phyloP scores from a whole-genome alignment of 257 asterid genomes.

The Primulina eburnea region DNA sequence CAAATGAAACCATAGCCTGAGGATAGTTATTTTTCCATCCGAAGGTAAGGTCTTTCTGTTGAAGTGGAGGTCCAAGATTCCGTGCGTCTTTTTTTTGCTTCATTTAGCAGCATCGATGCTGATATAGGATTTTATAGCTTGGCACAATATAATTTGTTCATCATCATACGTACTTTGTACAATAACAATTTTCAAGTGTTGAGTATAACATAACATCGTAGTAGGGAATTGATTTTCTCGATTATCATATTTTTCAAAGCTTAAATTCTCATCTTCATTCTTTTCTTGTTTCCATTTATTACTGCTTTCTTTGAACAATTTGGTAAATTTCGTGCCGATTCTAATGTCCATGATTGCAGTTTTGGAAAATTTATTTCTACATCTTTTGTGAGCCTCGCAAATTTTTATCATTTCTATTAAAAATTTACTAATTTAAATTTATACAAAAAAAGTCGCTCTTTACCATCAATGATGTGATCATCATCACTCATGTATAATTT shows the following conservation, averaged over 20 bases:
- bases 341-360: too few relatives aligned
- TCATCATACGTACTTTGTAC: slow-evolving; percentile 30
- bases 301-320: too few relatives aligned
- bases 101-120: background rate
- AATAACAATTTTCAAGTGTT: slow-evolving; percentile 29
- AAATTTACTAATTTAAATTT: too few relatives aligned
- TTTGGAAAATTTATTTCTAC: too few relatives aligned
- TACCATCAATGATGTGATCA: too few relatives aligned
- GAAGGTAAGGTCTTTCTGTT: background rate
- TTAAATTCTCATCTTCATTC: too few relatives aligned
- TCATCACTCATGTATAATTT: too few relatives aligned
- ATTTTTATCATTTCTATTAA: too few relatives aligned
- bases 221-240: slow-evolving; percentile 26
- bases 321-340: too few relatives aligned
- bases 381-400: too few relatives aligned
- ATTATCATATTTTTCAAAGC: background rate
- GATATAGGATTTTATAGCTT: slow-evolving; percentile 2
- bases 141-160: slow-evolving; percentile 26
- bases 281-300: background rate
- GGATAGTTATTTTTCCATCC: slow-evolving; percentile 21
- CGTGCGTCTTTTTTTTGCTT: background rate
- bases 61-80: slow-evolving; percentile 4
- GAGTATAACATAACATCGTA: slow-evolving; percentile 26
- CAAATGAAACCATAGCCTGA: slow-evolving; percentile 60
- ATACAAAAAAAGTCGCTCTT: too few relatives aligned